Evolutionary conservation across 106 monocot genomes (phyloP).

Genomic region (Alisma plantagoaquatica): DNA sequence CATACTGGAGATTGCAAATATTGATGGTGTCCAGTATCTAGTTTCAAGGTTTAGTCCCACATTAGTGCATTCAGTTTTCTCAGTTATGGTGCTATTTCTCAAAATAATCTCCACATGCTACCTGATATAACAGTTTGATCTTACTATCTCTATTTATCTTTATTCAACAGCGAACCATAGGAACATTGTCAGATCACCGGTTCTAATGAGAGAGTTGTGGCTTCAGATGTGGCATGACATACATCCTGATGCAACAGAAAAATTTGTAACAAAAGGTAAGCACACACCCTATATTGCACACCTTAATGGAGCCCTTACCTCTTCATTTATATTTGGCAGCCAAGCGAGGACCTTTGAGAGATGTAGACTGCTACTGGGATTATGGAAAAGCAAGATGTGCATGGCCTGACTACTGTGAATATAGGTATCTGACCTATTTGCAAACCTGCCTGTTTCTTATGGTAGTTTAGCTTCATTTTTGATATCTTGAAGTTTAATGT

Average conservation of each 20-base stretch:
- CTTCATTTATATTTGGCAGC: constrained; percentile 38
- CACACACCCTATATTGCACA: background rate
- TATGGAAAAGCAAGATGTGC: constrained; percentile 98
- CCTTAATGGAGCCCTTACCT: too few relatives aligned
- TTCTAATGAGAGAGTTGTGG: constrained; percentile 97
- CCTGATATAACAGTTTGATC: too few relatives aligned
- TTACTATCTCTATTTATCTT: too few relatives aligned
- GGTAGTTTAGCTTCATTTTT: too few relatives aligned
- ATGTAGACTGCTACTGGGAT: constrained; percentile 96
- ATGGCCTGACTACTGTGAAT: constrained; percentile 98
- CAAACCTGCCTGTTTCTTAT: background rate
- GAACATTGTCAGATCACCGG: constrained; percentile 79
- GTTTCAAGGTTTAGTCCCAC: too few relatives aligned
- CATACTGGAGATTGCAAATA: too few relatives aligned
- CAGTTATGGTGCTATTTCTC: too few relatives aligned
- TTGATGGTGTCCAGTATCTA: too few relatives aligned
- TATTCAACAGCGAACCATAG: constrained; percentile 67
- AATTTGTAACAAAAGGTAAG: constrained; percentile 96
- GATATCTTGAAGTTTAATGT: background rate
- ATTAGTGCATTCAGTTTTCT: too few relatives aligned
- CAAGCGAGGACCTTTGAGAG: constrained; percentile 71
- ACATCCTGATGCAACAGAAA: constrained; percentile 67
- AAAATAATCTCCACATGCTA: too few relatives aligned
- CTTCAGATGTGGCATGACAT: constrained; percentile 99
- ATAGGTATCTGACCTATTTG: constrained; percentile 61